Conservation (phyloP, 73 alveolate genomes). For the Paraurostyla sp. region DNA sequence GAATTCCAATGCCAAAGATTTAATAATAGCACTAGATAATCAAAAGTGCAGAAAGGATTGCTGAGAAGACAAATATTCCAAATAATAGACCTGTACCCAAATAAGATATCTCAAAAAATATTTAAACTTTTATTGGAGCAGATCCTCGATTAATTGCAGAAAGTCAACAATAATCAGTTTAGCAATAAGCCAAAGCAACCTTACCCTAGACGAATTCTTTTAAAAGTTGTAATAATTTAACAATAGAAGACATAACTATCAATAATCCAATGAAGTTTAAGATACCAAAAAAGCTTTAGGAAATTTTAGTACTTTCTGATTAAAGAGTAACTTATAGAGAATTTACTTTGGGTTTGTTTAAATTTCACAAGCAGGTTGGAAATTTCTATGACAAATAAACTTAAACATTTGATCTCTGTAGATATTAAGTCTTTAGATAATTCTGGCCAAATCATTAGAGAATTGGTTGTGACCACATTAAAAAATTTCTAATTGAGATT, state of each 20-base stretch:
- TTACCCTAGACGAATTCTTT: no score
- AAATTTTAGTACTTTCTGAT: not conserved
- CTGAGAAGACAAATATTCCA: not conserved
- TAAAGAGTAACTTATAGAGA: slow-evolving; percentile 27
- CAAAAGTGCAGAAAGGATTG: no score
- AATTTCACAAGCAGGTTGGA: slow-evolving; percentile 40
- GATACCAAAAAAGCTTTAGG: slow-evolving; percentile 17
- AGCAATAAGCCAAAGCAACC: not conserved
- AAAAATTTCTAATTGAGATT: not conserved
- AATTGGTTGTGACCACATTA: slow-evolving; percentile 16
- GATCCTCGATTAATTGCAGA: not conserved
- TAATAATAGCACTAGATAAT: not conserved
- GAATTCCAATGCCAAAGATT: not conserved
- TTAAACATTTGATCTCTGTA: not conserved
- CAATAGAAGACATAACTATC: not conserved
- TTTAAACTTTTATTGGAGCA: not conserved
- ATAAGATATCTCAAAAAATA: not conserved
- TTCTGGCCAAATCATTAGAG: slow-evolving; percentile 42
- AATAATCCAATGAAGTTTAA: slow-evolving; percentile 2
- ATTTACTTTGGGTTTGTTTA: slow-evolving; percentile 28
- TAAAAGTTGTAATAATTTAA: not conserved
- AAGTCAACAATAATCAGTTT: not conserved
- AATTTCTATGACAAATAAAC: slow-evolving; percentile 50
- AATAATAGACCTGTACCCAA: not conserved
- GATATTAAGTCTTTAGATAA: not conserved